Evolutionary conservation across 306 rosid genomes (phyloP).

Genomic region (Fragaria nilgerrensis): DNA sequence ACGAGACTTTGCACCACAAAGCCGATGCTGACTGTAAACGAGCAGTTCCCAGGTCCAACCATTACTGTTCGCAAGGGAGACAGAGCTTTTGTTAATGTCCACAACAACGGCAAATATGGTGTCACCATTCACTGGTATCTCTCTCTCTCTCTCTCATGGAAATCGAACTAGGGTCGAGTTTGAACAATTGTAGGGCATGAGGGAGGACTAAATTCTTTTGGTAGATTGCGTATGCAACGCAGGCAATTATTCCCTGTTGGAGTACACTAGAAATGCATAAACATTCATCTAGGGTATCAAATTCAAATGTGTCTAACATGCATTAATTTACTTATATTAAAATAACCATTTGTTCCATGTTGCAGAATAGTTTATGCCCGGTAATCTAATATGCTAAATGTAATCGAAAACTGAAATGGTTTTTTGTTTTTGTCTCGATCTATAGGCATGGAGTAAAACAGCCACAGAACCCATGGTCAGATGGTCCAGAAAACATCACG

Average conservation of each 20-base stretch:
- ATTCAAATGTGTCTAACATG: no score
- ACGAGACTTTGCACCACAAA: slow-evolving; percentile 27
- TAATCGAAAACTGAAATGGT: no score
- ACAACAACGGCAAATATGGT: neutral
- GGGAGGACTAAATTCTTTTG: no score
- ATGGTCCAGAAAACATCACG: slow-evolving; percentile 27
- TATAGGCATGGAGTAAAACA: slow-evolving; percentile 29
- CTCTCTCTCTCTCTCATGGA: neutral
- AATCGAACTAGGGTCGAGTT: neutral
- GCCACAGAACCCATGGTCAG: slow-evolving; percentile 30
- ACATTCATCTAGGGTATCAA: no score
- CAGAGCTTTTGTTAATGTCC: neutral
- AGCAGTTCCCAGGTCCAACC: slow-evolving; percentile 22
- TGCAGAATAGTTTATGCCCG: no score
- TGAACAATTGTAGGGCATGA: no score
- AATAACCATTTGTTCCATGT: neutral
- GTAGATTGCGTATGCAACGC: no score
- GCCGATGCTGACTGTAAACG: slow-evolving; percentile 27
- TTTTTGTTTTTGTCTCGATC: neutral
- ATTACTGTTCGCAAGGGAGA: neutral
- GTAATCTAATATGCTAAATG: no score
- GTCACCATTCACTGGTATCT: slow-evolving; percentile 26
- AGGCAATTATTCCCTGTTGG: no score
- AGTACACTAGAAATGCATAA: no score
- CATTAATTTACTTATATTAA: no score